Percentiles rank a stretch among this genome's conserved stretches.
Conservation (phyloP, 495 filamentous ascomycete species). For the Wilcoxina mikolae region DNA sequence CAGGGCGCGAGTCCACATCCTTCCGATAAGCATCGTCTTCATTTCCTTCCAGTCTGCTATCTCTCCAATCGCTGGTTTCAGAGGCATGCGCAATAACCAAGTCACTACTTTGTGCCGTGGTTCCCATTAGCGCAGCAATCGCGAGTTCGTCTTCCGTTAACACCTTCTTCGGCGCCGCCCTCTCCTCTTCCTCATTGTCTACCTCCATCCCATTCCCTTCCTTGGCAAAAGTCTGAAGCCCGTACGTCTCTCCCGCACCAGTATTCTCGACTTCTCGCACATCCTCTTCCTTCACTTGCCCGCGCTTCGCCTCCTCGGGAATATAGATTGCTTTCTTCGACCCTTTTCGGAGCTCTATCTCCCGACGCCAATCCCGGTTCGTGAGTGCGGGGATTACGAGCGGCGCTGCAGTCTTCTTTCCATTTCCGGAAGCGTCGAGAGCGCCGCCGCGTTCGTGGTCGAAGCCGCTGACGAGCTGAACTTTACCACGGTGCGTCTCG, state of each 20-base stretch:
- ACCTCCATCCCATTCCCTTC: constrained; percentile 31
- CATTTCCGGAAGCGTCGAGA: constrained; percentile 32
- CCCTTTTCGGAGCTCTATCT: constrained; percentile 29
- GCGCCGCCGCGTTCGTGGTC: constrained; percentile 43
- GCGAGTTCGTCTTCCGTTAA: constrained; percentile 61
- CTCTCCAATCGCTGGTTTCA: constrained; percentile 25
- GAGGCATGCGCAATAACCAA: constrained; percentile 43
- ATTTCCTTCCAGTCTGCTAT: constrained; percentile 29
- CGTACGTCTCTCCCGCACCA: constrained; percentile 34
- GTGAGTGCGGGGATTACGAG: constrained; percentile 51
- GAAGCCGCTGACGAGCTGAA: constrained; percentile 45
- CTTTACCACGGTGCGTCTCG: constrained; percentile 12
- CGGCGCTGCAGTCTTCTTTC: constrained; percentile 30
- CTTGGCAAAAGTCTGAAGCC: constrained; percentile 35
- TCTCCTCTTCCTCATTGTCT: constrained; percentile 3
- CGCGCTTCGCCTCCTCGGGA: constrained; percentile 17
- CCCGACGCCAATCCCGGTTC: constrained; percentile 61
- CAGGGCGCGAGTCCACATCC: constrained; percentile 57
- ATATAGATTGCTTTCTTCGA: constrained; percentile 18
- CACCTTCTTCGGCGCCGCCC: constrained; percentile 11
- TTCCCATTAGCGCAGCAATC: constrained; percentile 53
- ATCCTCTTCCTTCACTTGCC: constrained; percentile 3
- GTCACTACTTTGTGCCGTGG: constrained; percentile 36
- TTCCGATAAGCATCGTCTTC: constrained; percentile 57
- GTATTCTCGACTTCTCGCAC: constrained; percentile 33